A percentile compares a stretch with the other conserved stretches of the same genome.
Conservation (phyloP, 1,139 yeast genomes). For the Kazachstania sp. region DNA sequence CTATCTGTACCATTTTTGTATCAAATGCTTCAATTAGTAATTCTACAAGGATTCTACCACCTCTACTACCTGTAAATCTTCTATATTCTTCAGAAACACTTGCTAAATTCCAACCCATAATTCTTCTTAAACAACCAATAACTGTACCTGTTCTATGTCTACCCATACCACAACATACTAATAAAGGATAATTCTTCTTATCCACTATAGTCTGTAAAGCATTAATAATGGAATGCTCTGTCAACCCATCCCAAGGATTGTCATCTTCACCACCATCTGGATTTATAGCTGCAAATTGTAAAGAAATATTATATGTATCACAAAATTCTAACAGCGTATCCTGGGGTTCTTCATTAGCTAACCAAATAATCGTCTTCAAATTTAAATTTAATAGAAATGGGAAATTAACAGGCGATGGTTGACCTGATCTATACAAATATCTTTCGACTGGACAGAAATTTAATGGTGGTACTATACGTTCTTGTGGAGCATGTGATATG, state of each 20-base stretch:
- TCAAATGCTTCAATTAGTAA: conserved; percentile 63
- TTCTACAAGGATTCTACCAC: conserved; percentile 87
- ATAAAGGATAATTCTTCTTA: conserved; percentile 65
- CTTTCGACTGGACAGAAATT: conserved; percentile 93
- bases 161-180: conserved; percentile 97
- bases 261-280: conserved; percentile 66
- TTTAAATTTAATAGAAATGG: conserved; percentile 69
- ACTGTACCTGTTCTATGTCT: conserved; percentile 95
- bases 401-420: conserved; percentile 92
- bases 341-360: conserved; percentile 91
- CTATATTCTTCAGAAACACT: conserved; percentile 90
- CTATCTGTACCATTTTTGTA: conserved; percentile 26
- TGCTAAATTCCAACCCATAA: conserved; percentile 95
- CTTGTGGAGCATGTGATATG: conserved; percentile 39
- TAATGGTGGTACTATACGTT: conserved; percentile 80
- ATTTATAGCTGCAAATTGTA: conserved; percentile 50
- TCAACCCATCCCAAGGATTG: conserved; percentile 95
- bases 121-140: conserved; percentile 79
- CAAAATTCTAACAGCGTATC: conserved; percentile 81
- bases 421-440: conserved; percentile 81
- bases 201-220: conserved; percentile 72
- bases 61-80: conserved; percentile 84
- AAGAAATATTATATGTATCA: conserved; percentile 55
- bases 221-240: conserved; percentile 68
- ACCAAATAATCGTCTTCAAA: conserved; percentile 79